Evolutionary conservation across 441 rosid genomes (phyloP).

Genomic region (Pelargonium citronellum): DNA sequence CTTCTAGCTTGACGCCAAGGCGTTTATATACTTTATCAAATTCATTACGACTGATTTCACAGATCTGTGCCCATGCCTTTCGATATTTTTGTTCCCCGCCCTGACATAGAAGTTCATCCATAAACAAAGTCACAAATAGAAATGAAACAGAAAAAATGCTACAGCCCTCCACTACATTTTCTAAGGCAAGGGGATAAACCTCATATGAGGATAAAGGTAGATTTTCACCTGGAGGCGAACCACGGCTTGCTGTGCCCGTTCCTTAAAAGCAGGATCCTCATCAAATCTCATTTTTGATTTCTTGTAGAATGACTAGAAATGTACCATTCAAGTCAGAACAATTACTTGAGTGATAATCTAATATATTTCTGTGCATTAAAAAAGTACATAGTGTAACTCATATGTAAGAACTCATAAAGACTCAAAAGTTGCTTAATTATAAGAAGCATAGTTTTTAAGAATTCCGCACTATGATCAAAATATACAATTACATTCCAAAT

Average conservation of each 20-base stretch:
- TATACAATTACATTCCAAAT: neutral
- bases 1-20: constrained; percentile 71
- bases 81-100: constrained; percentile 72
- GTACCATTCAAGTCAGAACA: constrained; percentile 24
- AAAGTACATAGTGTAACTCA: neutral
- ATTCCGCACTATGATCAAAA: neutral
- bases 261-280: constrained; percentile 59
- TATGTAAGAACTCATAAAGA: neutral
- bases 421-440: neutral
- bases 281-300: constrained; percentile 74
- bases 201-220: neutral
- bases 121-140: constrained; percentile 7
- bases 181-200: neutral
- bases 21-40: constrained; percentile 64
- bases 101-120: constrained; percentile 29
- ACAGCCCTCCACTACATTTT: constrained; percentile 1
- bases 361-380: neutral
- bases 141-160: constrained; percentile 8
- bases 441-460: neutral
- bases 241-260: constrained; percentile 82
- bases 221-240: constrained; percentile 77
- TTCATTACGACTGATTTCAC: constrained; percentile 83
- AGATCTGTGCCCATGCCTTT: constrained; percentile 70
- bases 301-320: constrained; percentile 64
- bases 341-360: neutral